A percentile compares a stretch with the other conserved stretches of the same genome.
Evolutionary conservation across 495 filamentous ascomycete genomes (phyloP).

Genomic region (Daldinia caldariorum): DNA sequence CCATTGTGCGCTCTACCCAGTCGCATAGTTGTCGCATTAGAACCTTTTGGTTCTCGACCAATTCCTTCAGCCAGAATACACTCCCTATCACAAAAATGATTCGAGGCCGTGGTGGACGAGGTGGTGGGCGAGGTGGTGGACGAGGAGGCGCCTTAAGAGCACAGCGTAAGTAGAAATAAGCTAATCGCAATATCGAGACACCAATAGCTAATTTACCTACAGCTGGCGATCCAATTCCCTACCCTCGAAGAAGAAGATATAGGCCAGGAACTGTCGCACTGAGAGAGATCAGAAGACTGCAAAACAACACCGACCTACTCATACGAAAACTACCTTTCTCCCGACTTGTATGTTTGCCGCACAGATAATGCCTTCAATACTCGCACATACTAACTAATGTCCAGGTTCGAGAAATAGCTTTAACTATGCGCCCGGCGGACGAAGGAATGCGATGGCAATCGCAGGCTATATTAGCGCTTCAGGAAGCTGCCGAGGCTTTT

Average conservation of each 20-base stretch:
- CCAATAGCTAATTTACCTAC: conserved; percentile 14
- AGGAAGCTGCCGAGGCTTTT: conserved; percentile 93
- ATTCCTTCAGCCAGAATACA: neutral
- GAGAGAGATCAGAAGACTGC: conserved; percentile 86
- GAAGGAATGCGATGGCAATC: conserved; percentile 88
- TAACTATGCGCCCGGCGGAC: conserved; percentile 60
- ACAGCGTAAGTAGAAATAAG: conserved; percentile 37
- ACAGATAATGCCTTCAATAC: neutral
- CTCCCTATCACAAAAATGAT: neutral
- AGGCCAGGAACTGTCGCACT: conserved; percentile 86
- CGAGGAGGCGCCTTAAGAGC: conserved; percentile 15
- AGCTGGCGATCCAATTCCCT: conserved; percentile 79
- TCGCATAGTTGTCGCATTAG: conserved; percentile 15
- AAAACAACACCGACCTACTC: conserved; percentile 82
- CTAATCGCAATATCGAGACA: neutral
- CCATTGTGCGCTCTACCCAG: neutral
- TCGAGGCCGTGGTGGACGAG: conserved; percentile 14
- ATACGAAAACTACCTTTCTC: conserved; percentile 86
- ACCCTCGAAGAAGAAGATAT: conserved; percentile 72
- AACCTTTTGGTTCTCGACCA: neutral
- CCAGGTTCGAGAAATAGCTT: conserved; percentile 85
- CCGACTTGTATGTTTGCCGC: conserved; percentile 69
- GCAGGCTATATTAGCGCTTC: conserved; percentile 86
- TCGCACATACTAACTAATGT: conserved; percentile 27
- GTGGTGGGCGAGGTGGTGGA: conserved; percentile 19